A percentile compares a stretch with the other conserved stretches of the same genome.
Conservation (phyloP, 2,329 filamentous ascomycete genomes). For the Fusarium kyushuense region DNA sequence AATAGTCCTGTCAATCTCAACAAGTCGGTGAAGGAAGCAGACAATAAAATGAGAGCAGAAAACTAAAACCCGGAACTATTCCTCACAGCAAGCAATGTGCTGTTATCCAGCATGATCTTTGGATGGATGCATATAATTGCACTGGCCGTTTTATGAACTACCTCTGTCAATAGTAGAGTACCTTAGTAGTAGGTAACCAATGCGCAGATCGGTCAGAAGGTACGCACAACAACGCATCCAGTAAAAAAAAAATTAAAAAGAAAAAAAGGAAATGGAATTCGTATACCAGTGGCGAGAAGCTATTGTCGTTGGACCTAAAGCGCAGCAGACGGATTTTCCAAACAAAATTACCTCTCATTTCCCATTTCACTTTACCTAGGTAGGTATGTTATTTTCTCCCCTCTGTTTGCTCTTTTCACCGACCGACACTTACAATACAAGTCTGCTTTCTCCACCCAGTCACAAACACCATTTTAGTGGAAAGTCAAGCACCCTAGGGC, state of each 20-base stretch:
- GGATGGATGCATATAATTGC: neutral
- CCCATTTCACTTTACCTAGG: conserved; percentile 1
- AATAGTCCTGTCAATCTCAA: conserved; percentile 2
- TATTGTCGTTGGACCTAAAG: neutral
- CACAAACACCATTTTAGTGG: conserved; percentile 24
- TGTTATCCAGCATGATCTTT: neutral
- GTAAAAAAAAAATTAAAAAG: too few relatives aligned
- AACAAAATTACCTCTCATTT: conserved; percentile 24
- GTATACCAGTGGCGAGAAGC: conserved; percentile 25
- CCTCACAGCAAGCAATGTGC: neutral
- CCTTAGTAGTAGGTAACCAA: neutral
- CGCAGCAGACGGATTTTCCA: conserved; percentile 26
- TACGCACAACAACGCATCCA: neutral
- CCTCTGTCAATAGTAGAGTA: neutral
- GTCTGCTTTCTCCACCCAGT: conserved; percentile 16
- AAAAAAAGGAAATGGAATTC: conserved; percentile 17
- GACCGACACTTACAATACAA: conserved; percentile 5
- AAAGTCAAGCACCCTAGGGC: neutral
- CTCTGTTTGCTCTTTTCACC: conserved; percentile 9
- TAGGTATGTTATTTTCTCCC: neutral
- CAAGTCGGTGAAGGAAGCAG: conserved; percentile 31
- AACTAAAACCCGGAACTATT: neutral
- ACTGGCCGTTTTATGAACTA: neutral
- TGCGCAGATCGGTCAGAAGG: neutral
- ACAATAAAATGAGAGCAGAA: conserved; percentile 23